A percentile compares a stretch with the other conserved stretches of the same genome.
These are phyloP conservation scores for Thermothelomyces thermophilus DNA, from an alignment of 2,329 filamentous ascomycete species.

Conservation along the genomic window DNA sequence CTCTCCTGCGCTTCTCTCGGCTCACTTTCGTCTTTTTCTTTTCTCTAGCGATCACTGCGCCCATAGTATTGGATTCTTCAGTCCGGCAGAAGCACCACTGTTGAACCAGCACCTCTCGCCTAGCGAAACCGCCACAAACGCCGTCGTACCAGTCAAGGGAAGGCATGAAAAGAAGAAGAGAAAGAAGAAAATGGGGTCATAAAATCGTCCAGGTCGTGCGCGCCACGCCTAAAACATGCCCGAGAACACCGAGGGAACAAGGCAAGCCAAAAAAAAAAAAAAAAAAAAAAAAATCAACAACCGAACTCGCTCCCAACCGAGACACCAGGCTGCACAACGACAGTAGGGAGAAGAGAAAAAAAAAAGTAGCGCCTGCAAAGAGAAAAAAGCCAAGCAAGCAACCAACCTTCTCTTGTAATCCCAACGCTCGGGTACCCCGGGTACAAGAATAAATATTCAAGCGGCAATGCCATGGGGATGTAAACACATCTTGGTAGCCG, in stretches of 20 bases:
- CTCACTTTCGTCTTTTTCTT: neutral
- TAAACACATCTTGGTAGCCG: too few relatives aligned
- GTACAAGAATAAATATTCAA: too few relatives aligned
- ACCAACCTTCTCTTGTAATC: too few relatives aligned
- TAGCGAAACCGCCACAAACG: neutral
- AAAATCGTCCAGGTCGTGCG: conserved; percentile 2
- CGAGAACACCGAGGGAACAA: too few relatives aligned
- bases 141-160: neutral
- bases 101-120: neutral
- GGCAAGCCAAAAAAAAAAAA: neutral
- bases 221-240: neutral
- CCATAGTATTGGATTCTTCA: neutral
- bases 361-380: neutral
- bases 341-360: too few relatives aligned
- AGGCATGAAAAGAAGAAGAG: too few relatives aligned
- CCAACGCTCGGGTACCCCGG: too few relatives aligned
- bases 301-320: neutral
- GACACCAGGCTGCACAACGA: neutral
- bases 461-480: too few relatives aligned
- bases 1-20: neutral
- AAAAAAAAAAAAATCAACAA: neutral
- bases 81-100: neutral
- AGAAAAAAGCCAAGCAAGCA: too few relatives aligned
- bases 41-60: neutral
- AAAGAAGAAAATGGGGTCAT: neutral